Conservation (phyloP, 176 grass and related monocot species). For the Phoenix roebelenii region DNA sequence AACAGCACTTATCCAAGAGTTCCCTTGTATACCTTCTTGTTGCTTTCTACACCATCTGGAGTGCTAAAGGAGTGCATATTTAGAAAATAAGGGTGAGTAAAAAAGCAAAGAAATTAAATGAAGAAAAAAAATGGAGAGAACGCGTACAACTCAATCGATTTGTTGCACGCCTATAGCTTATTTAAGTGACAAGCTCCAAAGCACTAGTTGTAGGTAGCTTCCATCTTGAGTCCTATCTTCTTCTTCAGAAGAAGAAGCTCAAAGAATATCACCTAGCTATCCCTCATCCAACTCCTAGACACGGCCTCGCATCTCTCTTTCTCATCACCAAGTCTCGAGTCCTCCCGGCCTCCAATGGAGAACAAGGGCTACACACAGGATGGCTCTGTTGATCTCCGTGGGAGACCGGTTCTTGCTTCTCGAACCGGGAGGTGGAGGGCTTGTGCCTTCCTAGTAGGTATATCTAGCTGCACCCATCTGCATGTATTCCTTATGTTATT, state of each 20-base stretch:
- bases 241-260: slow-evolving; percentile 1
- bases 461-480: neutral
- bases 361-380: slow-evolving; percentile 46
- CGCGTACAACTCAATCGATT: neutral
- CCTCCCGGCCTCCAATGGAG: slow-evolving; percentile 15
- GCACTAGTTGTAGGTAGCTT: slow-evolving; percentile 13
- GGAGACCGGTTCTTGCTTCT: slow-evolving; percentile 37
- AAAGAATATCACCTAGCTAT: neutral
- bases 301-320: neutral
- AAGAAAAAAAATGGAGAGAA: no score
- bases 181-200: slow-evolving; percentile 21
- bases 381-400: slow-evolving; percentile 54
- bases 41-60: no score
- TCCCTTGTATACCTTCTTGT: no score
- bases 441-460: slow-evolving; percentile 68
- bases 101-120: no score
- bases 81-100: no score
- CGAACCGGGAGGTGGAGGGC: slow-evolving; percentile 65
- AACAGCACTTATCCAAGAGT: no score
- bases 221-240: slow-evolving; percentile 3
- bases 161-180: slow-evolving; percentile 2
- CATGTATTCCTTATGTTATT: no score
- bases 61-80: no score
- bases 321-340: neutral
- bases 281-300: neutral